Base-by-base conservation (phyloP, 148 eudicot genomes). In the Arctostaphylos glauca region DNA sequence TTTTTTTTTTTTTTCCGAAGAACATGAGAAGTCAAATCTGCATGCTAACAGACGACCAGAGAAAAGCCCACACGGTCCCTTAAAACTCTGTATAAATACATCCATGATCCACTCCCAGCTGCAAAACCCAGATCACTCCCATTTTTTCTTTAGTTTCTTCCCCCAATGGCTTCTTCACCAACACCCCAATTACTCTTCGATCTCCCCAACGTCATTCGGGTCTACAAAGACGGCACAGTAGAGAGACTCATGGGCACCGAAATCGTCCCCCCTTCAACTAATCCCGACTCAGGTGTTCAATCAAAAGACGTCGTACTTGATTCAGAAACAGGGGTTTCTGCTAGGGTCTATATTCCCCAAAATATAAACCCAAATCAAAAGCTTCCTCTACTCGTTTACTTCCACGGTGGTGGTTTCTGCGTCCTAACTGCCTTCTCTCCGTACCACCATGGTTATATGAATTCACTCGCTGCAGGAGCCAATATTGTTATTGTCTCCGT, bases 341-440 rank as follows among this genome's bases (percentile, higher is more conserved):
- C 89, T 10, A 85, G 95, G 3, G 77, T 92, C 5, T 91, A 81
- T 83, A 83, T 86, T 5, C 95, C 95, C 7, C 19, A 2, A 46
- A 55, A 47, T 8, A 3, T 66, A 1, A 46, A 78, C 6, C 56
- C 84, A 18, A 25, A 55, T 8, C 50, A 81, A 6, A 88, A 67
- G 72, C 80, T 89, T 3, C 64, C 64, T 14, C 82, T 93, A 15
- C 66, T 91, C 1, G 49, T 93, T 8, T 91, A 90, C 86, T 87
- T 74, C 41, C 96, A 93, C 56, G 96, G 93, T 0, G 94, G 94
- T 4, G 92, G 84, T 6, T 93, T 91, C 64, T 53, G 73, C 13
- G 80, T 88, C 44, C 87, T 86, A 5, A 84, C 90, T 8, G 81
- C 86, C 5, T 85, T 74, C 59, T 68, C 86, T 43, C 48, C 84